Conservation (phyloP, 1,284 basidiomycete genomes). For the Cystobasidium pallidum region DNA sequence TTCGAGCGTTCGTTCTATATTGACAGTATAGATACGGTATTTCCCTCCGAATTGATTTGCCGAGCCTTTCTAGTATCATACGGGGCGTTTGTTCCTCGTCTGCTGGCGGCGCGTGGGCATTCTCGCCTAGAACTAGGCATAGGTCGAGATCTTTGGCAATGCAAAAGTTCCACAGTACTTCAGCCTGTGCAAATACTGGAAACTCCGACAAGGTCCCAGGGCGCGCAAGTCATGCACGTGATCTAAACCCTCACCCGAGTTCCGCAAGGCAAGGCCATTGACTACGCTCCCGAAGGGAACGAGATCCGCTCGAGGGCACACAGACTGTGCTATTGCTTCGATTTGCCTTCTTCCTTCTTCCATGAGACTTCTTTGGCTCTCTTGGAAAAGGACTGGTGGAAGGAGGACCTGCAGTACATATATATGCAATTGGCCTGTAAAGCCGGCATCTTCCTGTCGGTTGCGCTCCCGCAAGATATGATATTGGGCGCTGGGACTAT, state of each 20-base stretch:
- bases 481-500: not conserved
- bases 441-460: not conserved
- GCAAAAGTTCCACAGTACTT: too few species aligned
- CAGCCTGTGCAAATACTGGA: too few species aligned
- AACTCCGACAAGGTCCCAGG: too few species aligned
- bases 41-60: slow-evolving; percentile 2
- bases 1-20: slow-evolving; percentile 19
- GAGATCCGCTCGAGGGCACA: slow-evolving; percentile 2
- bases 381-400: not conserved
- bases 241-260: slow-evolving; percentile 13
- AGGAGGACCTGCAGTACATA: slow-evolving; percentile 3
- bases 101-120: not conserved
- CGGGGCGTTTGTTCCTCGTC: not conserved
- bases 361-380: not conserved
- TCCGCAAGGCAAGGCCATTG: slow-evolving; percentile 11
- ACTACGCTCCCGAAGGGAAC: slow-evolving; percentile 19
- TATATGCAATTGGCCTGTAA: slow-evolving; percentile 1
- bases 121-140: slow-evolving; percentile 7
- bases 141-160: slow-evolving; percentile 27
- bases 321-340: not conserved
- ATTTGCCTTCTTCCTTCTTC: slow-evolving; percentile 7
- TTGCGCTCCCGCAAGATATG: not conserved
- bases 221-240: not conserved
- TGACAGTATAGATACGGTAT: slow-evolving; percentile 23
- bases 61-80: slow-evolving; percentile 1